Conservation (phyloP, 2,329 filamentous ascomycete genomes). For the Fusarium aywerte region DNA sequence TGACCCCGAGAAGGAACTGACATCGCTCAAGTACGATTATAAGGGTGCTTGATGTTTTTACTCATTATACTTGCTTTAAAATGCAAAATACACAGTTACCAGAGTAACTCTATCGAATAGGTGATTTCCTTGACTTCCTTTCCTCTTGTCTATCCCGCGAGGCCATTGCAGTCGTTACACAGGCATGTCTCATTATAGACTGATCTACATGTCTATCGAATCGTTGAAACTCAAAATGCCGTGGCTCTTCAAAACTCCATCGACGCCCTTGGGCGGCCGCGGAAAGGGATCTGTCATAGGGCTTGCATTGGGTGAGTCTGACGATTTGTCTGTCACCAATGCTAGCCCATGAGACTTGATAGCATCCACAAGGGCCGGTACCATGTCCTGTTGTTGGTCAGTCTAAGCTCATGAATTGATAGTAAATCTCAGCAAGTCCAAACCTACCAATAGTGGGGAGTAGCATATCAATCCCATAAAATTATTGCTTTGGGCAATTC, state of each 20-base stretch:
- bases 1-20: slow-evolving; percentile 73
- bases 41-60: slow-evolving; percentile 69
- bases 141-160: slow-evolving; percentile 38
- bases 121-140: slow-evolving; percentile 5
- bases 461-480: slow-evolving; percentile 97
- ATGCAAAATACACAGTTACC: background rate
- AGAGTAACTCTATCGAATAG: slow-evolving; percentile 21
- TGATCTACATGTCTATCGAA: slow-evolving; percentile 75
- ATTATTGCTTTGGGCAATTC: slow-evolving; percentile 94
- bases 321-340: slow-evolving; percentile 86
- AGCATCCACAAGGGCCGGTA: slow-evolving; percentile 89
- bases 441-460: slow-evolving; percentile 81
- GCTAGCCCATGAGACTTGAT: slow-evolving; percentile 96
- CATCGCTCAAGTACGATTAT: slow-evolving; percentile 70
- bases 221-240: slow-evolving; percentile 94
- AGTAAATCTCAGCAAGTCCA: background rate
- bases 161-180: slow-evolving; percentile 27
- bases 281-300: slow-evolving; percentile 63
- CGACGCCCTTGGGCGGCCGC: slow-evolving; percentile 80
- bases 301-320: slow-evolving; percentile 59
- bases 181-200: slow-evolving; percentile 40
- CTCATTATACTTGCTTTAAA: background rate
- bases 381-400: slow-evolving; percentile 74
- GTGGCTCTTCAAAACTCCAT: slow-evolving; percentile 85
- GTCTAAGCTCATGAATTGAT: background rate